Conservation (phyloP, 2,329 filamentous ascomycete genomes). For the Aspergillus jensenii region DNA sequence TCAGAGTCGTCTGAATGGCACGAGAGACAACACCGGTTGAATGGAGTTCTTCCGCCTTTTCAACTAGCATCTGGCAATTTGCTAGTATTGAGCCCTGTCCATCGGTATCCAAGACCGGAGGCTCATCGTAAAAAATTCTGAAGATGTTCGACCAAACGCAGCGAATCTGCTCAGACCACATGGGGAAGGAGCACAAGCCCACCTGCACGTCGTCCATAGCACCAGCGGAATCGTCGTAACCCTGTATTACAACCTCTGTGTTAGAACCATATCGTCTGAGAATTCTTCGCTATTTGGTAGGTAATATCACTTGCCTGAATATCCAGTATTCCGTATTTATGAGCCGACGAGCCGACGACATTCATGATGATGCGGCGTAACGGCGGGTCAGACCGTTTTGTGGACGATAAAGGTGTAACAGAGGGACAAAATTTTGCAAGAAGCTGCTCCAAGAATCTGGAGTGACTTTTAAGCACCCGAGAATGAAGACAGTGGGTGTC, state of each 20-base stretch:
- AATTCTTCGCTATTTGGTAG: not conserved
- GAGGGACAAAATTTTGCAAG: not conserved
- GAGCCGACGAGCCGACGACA: conserved; percentile 6
- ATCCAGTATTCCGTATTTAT: conserved; percentile 13
- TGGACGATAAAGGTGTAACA: not conserved
- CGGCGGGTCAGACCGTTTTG: not conserved
- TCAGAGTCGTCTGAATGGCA: conserved; percentile 48
- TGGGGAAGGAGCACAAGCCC: not conserved
- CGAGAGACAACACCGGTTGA: conserved; percentile 45
- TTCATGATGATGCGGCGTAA: not conserved
- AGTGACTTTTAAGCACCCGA: conserved; percentile 1
- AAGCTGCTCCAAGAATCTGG: conserved; percentile 2
- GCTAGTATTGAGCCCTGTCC: not conserved
- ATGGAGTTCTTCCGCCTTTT: conserved; percentile 49
- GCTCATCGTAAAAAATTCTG: conserved; percentile 11
- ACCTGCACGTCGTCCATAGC: not conserved
- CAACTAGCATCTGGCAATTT: conserved; percentile 33
- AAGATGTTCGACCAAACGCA: conserved; percentile 15
- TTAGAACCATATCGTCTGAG: not conserved
- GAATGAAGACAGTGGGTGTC: conserved; percentile 43
- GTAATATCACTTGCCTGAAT: conserved; percentile 1
- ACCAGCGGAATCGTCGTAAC: not conserved
- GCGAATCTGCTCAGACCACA: conserved; percentile 11
- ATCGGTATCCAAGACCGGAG: conserved; percentile 2
- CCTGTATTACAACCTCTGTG: not conserved